Base-by-base conservation (phyloP, 1,284 basidiomycete genomes). In the Testicularia cyperi region DNA sequence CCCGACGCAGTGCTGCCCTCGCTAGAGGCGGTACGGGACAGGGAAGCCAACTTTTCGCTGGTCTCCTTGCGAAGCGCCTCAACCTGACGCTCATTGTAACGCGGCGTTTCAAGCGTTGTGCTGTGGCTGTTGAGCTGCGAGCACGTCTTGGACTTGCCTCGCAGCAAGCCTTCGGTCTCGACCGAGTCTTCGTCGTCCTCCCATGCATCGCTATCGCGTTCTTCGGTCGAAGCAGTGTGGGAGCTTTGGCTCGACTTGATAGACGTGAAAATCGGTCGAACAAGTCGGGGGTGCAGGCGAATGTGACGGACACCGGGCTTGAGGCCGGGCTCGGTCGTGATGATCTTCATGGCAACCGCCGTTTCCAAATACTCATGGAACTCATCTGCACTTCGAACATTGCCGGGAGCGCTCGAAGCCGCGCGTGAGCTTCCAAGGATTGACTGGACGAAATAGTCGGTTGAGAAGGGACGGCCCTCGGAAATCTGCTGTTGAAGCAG, bases 371-470 rank as follows among this genome's bases (percentile, higher is more conserved):
- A 48, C 12, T 49, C 48, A 16, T 57, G 44, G 31, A 65, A 65
- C 6, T 54, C 45, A 25, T 57, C 53, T 4, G 53, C 40, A 9
- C 46, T 32, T 16, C 37, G 40, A 21, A 42, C 14, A 8, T 30
- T 14, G 5, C 49, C 53, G 2, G 47, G 16, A 2, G 56, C 53
- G 4, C 34, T 35, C 10, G 49, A 33, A 22, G 45, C 38, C 3
- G 44, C 27, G 27, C 48, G 44, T 22, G 40, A 32, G 3, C 40
- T 33, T 1, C 43, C 46, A 12, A 65, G 38, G 31, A 62, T 48
- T 13, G 44, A 46, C 10, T 65, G 63, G 23, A 54, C 47, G 23
- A 65, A 65, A 27, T 54, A 54, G 44, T 65, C 63, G 30, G 57
- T 61, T 19, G 53, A 61, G 29, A 57, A 65, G 41, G 41, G 43